Percentiles rank a stretch among this genome's conserved stretches.
phyloP scores from a whole-genome alignment of 2,329 filamentous ascomycete species.

The Aureobasidium namibiae region DNA sequence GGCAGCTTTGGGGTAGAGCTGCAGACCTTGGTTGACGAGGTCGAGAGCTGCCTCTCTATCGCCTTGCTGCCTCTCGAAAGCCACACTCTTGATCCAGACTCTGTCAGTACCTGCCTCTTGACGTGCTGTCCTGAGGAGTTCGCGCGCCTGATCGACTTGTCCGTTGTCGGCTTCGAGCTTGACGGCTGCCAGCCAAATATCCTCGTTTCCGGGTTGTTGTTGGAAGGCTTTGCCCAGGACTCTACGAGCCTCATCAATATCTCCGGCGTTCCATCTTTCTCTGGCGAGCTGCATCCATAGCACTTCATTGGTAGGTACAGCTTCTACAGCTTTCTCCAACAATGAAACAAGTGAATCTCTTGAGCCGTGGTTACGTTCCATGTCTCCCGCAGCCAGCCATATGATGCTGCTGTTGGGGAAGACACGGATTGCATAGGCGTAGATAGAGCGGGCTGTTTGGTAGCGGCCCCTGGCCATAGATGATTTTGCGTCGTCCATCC shows the following conservation, averaged over 20 bases:
- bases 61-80: slow-evolving; percentile 80
- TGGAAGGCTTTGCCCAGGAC: slow-evolving; percentile 87
- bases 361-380: slow-evolving; percentile 82
- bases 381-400: slow-evolving; percentile 83
- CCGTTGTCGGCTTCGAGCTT: slow-evolving; percentile 90
- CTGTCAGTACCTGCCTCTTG: slow-evolving; percentile 88
- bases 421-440: slow-evolving; percentile 79
- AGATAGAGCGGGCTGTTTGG: slow-evolving; percentile 87
- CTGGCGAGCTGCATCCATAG: slow-evolving; percentile 94
- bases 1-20: slow-evolving; percentile 73
- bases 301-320: slow-evolving; percentile 82
- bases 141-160: slow-evolving; percentile 71
- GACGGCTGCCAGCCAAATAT: slow-evolving; percentile 94
- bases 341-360: slow-evolving; percentile 76
- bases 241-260: slow-evolving; percentile 75
- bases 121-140: slow-evolving; percentile 73
- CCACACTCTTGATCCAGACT: slow-evolving; percentile 93
- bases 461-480: slow-evolving; percentile 76
- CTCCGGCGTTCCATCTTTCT: slow-evolving; percentile 85
- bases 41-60: slow-evolving; percentile 75
- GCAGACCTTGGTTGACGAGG: slow-evolving; percentile 76
- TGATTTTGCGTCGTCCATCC: slow-evolving; percentile 84
- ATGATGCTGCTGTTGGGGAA: slow-evolving; percentile 82
- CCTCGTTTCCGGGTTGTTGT: slow-evolving; percentile 92
- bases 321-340: slow-evolving; percentile 87